A percentile compares a stretch with the other conserved stretches of the same genome.
These are phyloP conservation scores for Helicocarpus griseus DNA, from an alignment of 2,329 filamentous ascomycete genomes.

Conservation along the genomic window DNA sequence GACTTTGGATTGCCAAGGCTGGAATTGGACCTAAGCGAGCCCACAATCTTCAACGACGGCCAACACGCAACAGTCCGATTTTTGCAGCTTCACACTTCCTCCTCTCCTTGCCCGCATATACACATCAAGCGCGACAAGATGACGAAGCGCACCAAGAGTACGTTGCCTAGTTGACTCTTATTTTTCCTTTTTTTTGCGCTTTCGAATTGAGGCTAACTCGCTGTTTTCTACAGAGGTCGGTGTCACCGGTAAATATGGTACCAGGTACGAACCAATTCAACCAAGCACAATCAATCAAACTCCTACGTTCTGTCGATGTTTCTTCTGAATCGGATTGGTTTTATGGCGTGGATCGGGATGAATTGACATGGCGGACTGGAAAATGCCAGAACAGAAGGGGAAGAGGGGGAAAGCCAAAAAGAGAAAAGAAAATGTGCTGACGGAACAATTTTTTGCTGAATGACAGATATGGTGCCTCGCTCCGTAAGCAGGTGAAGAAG, in stretches of 20 bases:
- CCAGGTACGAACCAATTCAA: constrained; percentile 58
- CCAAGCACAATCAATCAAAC: neutral
- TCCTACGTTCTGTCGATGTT: neutral
- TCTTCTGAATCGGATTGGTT: neutral
- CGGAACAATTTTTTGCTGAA: constrained; percentile 8
- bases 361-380: constrained; percentile 5
- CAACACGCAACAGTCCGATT: neutral
- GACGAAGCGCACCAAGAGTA: constrained; percentile 88
- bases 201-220: constrained; percentile 19
- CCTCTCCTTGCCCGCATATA: constrained; percentile 9
- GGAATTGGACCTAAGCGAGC: constrained; percentile 13
- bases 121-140: constrained; percentile 51
- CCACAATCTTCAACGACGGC: constrained; percentile 10
- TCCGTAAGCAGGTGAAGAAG: constrained; percentile 99
- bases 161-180: constrained; percentile 15
- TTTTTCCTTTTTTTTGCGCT: constrained; percentile 3
- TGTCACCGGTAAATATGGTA: constrained; percentile 98
- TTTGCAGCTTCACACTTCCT: constrained; percentile 11
- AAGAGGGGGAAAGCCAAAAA: neutral
- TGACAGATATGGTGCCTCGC: constrained; percentile 92
- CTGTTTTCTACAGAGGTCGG: constrained; percentile 59
- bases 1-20: constrained; percentile 6
- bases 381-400: neutral
- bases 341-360: constrained; percentile 11
- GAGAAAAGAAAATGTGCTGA: constrained; percentile 13